These are phyloP conservation scores for Vicia faba DNA, from an alignment of 306 rosid genomes.

Conservation along the genomic window DNA sequence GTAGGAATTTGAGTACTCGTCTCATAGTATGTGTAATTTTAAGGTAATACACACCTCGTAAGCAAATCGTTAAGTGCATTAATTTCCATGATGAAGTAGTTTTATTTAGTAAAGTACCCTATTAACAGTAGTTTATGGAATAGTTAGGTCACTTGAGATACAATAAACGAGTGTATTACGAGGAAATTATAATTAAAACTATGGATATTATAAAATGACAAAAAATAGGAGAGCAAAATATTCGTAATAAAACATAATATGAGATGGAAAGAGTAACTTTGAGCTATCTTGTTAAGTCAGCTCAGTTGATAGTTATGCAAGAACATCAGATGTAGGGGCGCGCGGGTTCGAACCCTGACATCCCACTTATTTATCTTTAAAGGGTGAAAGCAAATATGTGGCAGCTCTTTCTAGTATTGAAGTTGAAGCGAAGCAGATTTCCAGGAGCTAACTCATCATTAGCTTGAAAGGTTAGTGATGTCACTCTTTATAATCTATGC, in stretches of 20 bases:
- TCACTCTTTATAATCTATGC: no score
- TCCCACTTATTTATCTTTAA: no score
- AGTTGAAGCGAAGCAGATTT: background rate
- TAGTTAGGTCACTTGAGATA: background rate
- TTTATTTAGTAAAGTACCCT: background rate
- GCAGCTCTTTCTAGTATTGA: background rate
- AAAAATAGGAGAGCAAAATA: background rate
- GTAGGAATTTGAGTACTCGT: conserved; percentile 1
- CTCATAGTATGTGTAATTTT: background rate
- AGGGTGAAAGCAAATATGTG: background rate
- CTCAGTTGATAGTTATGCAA: no score
- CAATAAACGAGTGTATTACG: background rate
- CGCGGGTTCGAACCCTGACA: no score
- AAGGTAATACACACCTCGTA: background rate
- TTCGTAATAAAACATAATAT: background rate
- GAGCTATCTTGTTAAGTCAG: background rate
- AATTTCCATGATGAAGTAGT: background rate
- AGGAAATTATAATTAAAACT: background rate
- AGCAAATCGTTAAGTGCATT: background rate
- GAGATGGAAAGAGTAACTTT: background rate
- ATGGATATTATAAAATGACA: background rate
- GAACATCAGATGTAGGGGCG: no score
- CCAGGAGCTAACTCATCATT: no score
- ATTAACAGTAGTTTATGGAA: background rate
- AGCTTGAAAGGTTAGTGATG: no score